Percentiles rank a stretch among this genome's conserved stretches.
phyloP scores from a whole-genome alignment of 1,139 yeast species.

The Magnusiomyces suaveolens region DNA sequence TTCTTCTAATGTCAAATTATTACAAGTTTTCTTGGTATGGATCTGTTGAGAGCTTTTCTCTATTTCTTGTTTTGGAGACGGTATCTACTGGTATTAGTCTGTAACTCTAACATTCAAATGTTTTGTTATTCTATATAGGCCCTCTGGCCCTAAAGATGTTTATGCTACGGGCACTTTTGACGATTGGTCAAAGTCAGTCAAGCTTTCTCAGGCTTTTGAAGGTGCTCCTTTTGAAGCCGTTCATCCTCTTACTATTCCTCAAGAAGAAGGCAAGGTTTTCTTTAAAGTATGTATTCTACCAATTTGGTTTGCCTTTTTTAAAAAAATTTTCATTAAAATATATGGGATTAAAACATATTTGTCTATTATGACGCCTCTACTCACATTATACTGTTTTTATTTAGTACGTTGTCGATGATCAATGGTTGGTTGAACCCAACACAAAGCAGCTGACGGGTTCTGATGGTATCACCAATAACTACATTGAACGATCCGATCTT shows the following conservation, averaged over 20 bases:
- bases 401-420: conserved; percentile 13
- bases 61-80: too few relatives aligned
- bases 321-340: neutral
- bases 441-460: conserved; percentile 9
- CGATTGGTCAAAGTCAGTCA: conserved; percentile 14
- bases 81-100: too few relatives aligned
- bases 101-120: neutral
- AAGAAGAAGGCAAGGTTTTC: conserved; percentile 6
- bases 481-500: conserved; percentile 8
- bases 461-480: conserved; percentile 13
- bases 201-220: conserved; percentile 5
- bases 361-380: neutral
- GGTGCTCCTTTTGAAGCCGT: conserved; percentile 11
- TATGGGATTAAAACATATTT: neutral
- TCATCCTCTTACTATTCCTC: conserved; percentile 5
- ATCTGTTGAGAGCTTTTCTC: too few relatives aligned
- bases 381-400: neutral
- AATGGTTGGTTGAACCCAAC: conserved; percentile 10
- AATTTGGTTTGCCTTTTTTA: conserved; percentile 3
- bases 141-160: conserved; percentile 13
- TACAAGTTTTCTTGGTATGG: conserved; percentile 3
- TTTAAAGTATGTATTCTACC: conserved; percentile 7
- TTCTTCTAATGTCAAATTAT: neutral
- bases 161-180: conserved; percentile 15
- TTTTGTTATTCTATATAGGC: conserved; percentile 6